A percentile compares a stretch with the other conserved stretches of the same genome.
Evolutionary conservation across 768 basidiomycete species (phyloP).

Genomic region (Trametes maxima): DNA sequence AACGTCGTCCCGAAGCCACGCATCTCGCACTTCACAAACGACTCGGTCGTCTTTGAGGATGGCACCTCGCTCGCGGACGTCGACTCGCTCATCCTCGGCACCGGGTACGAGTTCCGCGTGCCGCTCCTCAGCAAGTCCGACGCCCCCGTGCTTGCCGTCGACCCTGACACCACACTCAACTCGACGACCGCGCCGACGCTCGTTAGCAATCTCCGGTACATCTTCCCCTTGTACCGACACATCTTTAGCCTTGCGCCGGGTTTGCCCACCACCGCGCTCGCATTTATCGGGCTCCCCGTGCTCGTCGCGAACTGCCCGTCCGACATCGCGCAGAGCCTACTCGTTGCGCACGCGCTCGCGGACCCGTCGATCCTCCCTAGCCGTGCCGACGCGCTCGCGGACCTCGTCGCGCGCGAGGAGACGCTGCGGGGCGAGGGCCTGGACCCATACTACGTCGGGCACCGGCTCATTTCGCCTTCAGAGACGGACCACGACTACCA

Average conservation of each 20-base stretch:
- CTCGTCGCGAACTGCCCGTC: slow-evolving; percentile 50
- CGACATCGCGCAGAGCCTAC: slow-evolving; percentile 52
- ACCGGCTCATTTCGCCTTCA: slow-evolving; percentile 40
- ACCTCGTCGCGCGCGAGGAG: slow-evolving; percentile 46
- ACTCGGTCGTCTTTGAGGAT: slow-evolving; percentile 50
- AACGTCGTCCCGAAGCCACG: slow-evolving; percentile 39
- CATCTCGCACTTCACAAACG: slow-evolving; percentile 50
- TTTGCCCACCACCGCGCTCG: slow-evolving; percentile 52
- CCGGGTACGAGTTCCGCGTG: slow-evolving; percentile 55
- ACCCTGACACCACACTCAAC: slow-evolving; percentile 23
- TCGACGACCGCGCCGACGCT: slow-evolving; percentile 34
- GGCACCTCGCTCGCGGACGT: slow-evolving; percentile 42
- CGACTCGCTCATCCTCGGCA: slow-evolving; percentile 53
- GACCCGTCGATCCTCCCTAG: slow-evolving; percentile 44
- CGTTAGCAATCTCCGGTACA: slow-evolving; percentile 52
- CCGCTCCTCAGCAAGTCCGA: slow-evolving; percentile 45
- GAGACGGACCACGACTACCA: slow-evolving; percentile 37
- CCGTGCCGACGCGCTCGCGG: slow-evolving; percentile 41
- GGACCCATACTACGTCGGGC: slow-evolving; percentile 54
- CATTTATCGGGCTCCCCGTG: slow-evolving; percentile 57
- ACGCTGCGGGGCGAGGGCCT: slow-evolving; percentile 42
- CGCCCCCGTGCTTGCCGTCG: slow-evolving; percentile 27
- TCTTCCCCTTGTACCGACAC: slow-evolving; percentile 57
- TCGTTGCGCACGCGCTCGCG: slow-evolving; percentile 47
- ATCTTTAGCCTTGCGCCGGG: slow-evolving; percentile 52